A percentile compares a stretch with the other conserved stretches of the same genome.
Evolutionary conservation across 805 yeast species (phyloP).

Genomic region (Metschnikowia aberdeeniae): DNA sequence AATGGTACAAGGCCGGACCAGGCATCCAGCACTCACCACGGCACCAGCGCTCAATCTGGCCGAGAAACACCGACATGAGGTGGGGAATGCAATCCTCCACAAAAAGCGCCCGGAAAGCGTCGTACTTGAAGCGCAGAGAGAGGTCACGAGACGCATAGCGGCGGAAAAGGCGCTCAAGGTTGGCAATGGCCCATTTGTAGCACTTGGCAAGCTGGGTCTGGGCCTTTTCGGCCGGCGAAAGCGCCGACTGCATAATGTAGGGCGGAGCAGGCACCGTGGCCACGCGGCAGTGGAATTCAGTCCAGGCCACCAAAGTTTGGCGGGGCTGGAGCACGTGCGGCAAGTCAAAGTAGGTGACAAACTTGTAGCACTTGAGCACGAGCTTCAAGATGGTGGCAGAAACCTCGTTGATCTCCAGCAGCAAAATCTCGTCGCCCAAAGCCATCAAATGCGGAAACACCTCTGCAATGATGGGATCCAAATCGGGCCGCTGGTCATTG

Average conservation of each 20-base stretch:
- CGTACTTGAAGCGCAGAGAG: constrained; percentile 45
- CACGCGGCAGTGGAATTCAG: constrained; percentile 66
- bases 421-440: constrained; percentile 53
- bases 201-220: constrained; percentile 69
- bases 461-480: constrained; percentile 45
- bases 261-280: constrained; percentile 58
- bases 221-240: constrained; percentile 47
- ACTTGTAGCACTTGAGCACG: constrained; percentile 73
- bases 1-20: constrained; percentile 56
- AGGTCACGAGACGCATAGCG: constrained; percentile 58
- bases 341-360: constrained; percentile 66
- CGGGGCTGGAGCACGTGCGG: constrained; percentile 56
- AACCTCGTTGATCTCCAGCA: constrained; percentile 26
- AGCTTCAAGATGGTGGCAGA: constrained; percentile 52
- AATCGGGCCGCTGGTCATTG: constrained; percentile 39
- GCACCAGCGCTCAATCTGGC: constrained; percentile 73
- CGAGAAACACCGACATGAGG: constrained; percentile 58
- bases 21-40: constrained; percentile 64
- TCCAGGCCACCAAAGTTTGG: constrained; percentile 61
- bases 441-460: constrained; percentile 64
- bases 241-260: constrained; percentile 47
- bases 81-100: constrained; percentile 65
- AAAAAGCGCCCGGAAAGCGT: constrained; percentile 56
- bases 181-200: constrained; percentile 79
- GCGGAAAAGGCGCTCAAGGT: constrained; percentile 63